Evolutionary conservation across 768 basidiomycete genomes (phyloP), one percentile per base, ranked within the genome.

Genomic region (Suillus tomentosus): DNA sequence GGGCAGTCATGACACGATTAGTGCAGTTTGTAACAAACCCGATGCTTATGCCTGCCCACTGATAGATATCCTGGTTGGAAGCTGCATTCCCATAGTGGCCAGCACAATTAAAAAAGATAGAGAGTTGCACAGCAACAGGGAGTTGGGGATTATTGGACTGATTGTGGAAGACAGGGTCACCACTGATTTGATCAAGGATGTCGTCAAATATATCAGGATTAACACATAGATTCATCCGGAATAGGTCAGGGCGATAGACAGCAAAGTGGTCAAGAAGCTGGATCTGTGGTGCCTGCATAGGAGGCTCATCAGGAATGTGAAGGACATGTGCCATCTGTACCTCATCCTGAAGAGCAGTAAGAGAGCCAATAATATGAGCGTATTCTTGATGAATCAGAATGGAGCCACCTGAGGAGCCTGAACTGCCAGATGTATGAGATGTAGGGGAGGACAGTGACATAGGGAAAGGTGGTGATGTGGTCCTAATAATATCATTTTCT

Each of bases 61-160:
- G 42, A 19, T 64, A 65, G 19, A 71, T 48, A 67, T 71, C 70
- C 45, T 69, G 47, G 13, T 22, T 48, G 2, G 13, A 59, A 22
- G 47, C 47, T 5, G 5, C 22, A 40, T 62, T 62, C 3, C 53
- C 62, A 56, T 62, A 62, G 62, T 62, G 61, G 11, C 50, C 61
- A 54, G 27, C 27, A 27, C 27, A 3, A 27, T 27, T 27, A 27
- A 27, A 36, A 40, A 62, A 62, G 51, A 62, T 54, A 19, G 61
- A 14, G 22, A 82, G 64, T 60, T 82, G 79, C 3, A 56, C 10
- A 17, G 71, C 71, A 27, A 77, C 61, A 24, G 73, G 66, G 11
- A 70, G 62, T 62, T 78, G 77, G 8, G 50, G 22, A 24, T 67
- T 66, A n/a, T 65, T 62, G 9, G 74, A 76, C 48, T 73, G 61